Percentiles rank a stretch among this genome's conserved stretches.
These are phyloP conservation scores for Haplosporangium sp. DNA, from an alignment of 371 early-diverging fungal genomes.

Conservation along the genomic window DNA sequence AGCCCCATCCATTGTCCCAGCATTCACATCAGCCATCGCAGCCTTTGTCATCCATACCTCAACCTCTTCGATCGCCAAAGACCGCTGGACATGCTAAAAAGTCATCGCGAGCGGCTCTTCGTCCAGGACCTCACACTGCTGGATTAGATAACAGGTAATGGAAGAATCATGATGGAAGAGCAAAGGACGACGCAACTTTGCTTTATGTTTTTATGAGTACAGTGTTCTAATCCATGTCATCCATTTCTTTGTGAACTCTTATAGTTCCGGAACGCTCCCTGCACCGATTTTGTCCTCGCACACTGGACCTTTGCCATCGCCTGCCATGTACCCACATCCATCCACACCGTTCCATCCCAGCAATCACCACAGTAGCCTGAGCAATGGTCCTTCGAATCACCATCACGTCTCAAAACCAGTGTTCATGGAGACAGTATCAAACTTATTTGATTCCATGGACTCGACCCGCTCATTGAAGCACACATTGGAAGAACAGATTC, in stretches of 20 bases:
- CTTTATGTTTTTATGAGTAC: background rate
- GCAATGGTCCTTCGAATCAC: constrained; percentile 44
- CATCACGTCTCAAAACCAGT: constrained; percentile 56
- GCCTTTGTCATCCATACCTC: constrained; percentile 16
- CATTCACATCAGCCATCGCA: constrained; percentile 52
- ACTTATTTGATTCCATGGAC: constrained; percentile 70
- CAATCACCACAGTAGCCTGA: constrained; percentile 26
- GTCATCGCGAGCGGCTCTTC: constrained; percentile 21
- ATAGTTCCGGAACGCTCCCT: constrained; percentile 49
- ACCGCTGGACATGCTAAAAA: constrained; percentile 37
- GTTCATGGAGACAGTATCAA: constrained; percentile 68
- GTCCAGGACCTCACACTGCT: constrained; percentile 36
- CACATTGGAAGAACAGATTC: constrained; percentile 81
- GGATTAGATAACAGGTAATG: constrained; percentile 29
- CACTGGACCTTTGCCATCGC: constrained; percentile 51
- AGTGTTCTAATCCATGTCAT: background rate
- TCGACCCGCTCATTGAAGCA: constrained; percentile 66
- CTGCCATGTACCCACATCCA: constrained; percentile 39
- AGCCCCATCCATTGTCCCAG: constrained; percentile 47
- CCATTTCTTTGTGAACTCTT: background rate
- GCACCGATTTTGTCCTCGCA: constrained; percentile 52
- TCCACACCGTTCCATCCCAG: constrained; percentile 44
- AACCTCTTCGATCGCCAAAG: constrained; percentile 36
- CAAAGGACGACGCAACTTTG: background rate
- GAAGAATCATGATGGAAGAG: background rate